A percentile compares a stretch with the other conserved stretches of the same genome.
Evolutionary conservation across 2,329 filamentous ascomycete species (phyloP).

Genomic region (Arthroderma sp.): DNA sequence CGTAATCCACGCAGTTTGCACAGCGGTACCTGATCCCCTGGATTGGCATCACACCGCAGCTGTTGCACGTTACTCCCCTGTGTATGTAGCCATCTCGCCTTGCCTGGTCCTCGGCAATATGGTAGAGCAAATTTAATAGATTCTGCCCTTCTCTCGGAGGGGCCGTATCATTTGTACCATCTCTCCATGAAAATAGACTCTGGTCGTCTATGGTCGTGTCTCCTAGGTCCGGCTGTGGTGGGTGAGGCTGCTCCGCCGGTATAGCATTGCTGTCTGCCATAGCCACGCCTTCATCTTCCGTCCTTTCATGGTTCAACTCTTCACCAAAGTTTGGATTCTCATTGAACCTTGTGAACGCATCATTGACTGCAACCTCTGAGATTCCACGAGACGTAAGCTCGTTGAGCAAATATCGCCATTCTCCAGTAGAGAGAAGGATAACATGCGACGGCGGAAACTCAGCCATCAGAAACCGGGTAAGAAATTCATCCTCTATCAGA

Average conservation of each 20-base stretch:
- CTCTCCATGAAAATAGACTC: conserved; percentile 36
- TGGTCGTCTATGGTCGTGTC: conserved; percentile 32
- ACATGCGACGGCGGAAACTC: conserved; percentile 30
- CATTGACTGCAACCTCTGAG: conserved; percentile 24
- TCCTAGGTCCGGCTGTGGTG: conserved; percentile 22
- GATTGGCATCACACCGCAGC: conserved; percentile 77
- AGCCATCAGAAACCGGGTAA: conserved; percentile 33
- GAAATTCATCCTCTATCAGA: conserved; percentile 35
- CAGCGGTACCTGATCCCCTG: conserved; percentile 87
- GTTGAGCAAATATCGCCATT: conserved; percentile 28
- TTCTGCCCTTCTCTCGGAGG: conserved; percentile 53
- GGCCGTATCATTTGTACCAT: conserved; percentile 32
- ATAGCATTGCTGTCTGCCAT: conserved; percentile 18
- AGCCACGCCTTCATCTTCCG: conserved; percentile 30
- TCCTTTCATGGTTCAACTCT: conserved; percentile 27
- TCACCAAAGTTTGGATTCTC: conserved; percentile 30
- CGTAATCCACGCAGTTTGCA: conserved; percentile 89
- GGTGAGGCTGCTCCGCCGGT: conserved; percentile 15
- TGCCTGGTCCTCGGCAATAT: conserved; percentile 88
- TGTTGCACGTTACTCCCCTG: conserved; percentile 82
- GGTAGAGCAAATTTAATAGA: conserved; percentile 72
- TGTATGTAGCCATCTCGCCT: conserved; percentile 81
- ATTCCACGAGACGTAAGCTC: conserved; percentile 32
- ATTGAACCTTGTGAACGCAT: conserved; percentile 30
- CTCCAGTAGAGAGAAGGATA: conserved; percentile 23